phyloP scores from a whole-genome alignment of 805 yeast species.

The Metschnikowia picachoensis region DNA sequence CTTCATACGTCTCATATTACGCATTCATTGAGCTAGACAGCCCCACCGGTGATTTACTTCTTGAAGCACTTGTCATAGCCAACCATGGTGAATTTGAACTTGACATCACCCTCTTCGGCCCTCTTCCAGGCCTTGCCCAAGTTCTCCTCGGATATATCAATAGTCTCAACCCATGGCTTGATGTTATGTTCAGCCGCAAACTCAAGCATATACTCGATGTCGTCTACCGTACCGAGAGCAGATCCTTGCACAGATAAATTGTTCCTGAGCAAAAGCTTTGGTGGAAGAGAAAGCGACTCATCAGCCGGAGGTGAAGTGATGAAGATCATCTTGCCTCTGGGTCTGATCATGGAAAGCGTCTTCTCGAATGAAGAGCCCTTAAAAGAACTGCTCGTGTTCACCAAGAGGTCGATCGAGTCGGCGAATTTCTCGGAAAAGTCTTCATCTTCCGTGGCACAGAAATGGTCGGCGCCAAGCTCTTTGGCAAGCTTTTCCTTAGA shows the following conservation, averaged over 20 bases:
- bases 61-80: constrained; percentile 18
- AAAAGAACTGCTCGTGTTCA: constrained; percentile 18
- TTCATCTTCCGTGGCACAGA: constrained; percentile 17
- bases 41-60: background rate
- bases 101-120: constrained; percentile 14
- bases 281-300: constrained; percentile 10
- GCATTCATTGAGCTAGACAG: too few relatives aligned
- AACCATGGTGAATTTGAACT: constrained; percentile 16
- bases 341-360: constrained; percentile 12
- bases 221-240: constrained; percentile 13
- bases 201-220: constrained; percentile 16
- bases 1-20: too few relatives aligned
- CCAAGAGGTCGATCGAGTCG: constrained; percentile 13
- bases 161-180: constrained; percentile 18
- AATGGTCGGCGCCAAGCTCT: constrained; percentile 51
- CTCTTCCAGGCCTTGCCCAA: constrained; percentile 15
- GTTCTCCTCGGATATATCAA: constrained; percentile 16
- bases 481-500: constrained; percentile 49
- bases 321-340: constrained; percentile 16
- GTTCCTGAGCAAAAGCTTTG: constrained; percentile 10
- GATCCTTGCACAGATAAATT: constrained; percentile 15
- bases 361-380: constrained; percentile 16
- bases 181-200: constrained; percentile 17
- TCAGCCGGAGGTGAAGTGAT: constrained; percentile 15
- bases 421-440: constrained; percentile 19